A percentile compares a stretch with the other conserved stretches of the same genome.
Conservation (phyloP, 2,329 filamentous ascomycete species). For the Zalaria obscura region DNA sequence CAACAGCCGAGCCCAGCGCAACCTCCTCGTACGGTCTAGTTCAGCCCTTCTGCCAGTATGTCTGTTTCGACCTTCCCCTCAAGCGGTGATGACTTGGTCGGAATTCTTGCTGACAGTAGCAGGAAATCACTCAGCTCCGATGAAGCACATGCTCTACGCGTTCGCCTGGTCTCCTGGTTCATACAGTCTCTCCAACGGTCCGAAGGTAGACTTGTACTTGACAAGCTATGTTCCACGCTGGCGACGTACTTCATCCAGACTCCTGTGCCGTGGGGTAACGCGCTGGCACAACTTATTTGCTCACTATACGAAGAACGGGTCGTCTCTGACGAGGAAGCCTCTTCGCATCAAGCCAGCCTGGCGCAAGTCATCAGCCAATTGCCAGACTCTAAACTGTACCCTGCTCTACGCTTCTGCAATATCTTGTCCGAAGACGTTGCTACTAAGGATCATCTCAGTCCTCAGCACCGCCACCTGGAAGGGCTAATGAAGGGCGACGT, state of each 20-base stretch:
- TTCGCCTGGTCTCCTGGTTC: slow-evolving; percentile 50
- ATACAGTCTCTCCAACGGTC: slow-evolving; percentile 17
- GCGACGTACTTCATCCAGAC: slow-evolving; percentile 64
- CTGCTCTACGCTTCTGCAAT: slow-evolving; percentile 2
- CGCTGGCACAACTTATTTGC: slow-evolving; percentile 45
- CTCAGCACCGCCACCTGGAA: slow-evolving; percentile 3
- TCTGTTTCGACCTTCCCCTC: too few species aligned
- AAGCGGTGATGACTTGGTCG: too few species aligned
- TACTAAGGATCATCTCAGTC: neutral
- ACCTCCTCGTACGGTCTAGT: too few species aligned
- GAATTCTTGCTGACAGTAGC: too few species aligned
- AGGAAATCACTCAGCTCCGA: too few species aligned
- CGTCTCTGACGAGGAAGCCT: slow-evolving; percentile 6
- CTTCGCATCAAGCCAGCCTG: neutral
- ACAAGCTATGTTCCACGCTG: slow-evolving; percentile 65
- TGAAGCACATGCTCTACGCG: slow-evolving; percentile 26
- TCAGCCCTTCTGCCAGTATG: too few species aligned
- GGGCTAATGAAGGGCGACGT: slow-evolving; percentile 2
- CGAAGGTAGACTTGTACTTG: slow-evolving; percentile 38
- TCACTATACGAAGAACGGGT: slow-evolving; percentile 1
- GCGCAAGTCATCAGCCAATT: slow-evolving; percentile 1
- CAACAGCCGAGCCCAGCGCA: too few species aligned
- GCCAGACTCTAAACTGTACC: neutral
- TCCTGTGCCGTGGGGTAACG: slow-evolving; percentile 50
- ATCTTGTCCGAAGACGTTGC: slow-evolving; percentile 3